phyloP scores from a whole-genome alignment of 75 land plant species.

The Sequoiadendron giganteum region DNA sequence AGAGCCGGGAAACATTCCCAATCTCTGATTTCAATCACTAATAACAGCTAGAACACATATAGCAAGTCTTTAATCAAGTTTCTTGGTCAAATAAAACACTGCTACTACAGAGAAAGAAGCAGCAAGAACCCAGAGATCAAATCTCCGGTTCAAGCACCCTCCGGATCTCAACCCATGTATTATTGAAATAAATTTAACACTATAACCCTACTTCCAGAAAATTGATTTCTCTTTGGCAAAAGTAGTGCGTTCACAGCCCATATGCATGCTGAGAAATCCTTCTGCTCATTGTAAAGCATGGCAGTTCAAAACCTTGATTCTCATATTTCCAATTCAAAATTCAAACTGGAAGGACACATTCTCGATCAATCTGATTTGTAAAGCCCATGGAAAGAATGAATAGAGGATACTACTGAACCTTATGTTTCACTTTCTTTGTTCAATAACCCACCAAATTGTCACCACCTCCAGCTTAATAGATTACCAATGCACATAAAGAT shows the following conservation, averaged over 20 bases:
- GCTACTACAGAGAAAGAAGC: neutral
- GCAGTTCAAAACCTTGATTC: neutral
- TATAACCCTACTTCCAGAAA: neutral
- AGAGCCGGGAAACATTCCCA: neutral
- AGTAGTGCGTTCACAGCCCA: neutral
- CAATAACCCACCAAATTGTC: conserved; percentile 7
- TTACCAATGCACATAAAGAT: neutral
- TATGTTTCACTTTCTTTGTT: neutral
- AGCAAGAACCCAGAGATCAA: conserved; percentile 2
- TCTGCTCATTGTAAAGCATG: neutral
- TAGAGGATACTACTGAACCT: conserved; percentile 4
- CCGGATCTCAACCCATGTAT: neutral
- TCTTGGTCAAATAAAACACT: neutral
- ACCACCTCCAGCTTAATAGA: neutral
- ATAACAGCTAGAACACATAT: neutral
- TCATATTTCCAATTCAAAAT: conserved; percentile 6
- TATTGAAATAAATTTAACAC: neutral
- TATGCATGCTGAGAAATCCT: neutral
- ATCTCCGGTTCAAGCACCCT: conserved; percentile 2
- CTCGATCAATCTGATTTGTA: neutral
- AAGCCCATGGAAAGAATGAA: neutral
- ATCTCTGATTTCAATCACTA: neutral
- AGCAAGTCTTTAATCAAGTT: neutral
- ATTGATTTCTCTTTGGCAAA: neutral
- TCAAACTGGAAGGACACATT: neutral